Base-by-base conservation (phyloP, 495 filamentous ascomycete species). In the Penicillium alfredii region DNA sequence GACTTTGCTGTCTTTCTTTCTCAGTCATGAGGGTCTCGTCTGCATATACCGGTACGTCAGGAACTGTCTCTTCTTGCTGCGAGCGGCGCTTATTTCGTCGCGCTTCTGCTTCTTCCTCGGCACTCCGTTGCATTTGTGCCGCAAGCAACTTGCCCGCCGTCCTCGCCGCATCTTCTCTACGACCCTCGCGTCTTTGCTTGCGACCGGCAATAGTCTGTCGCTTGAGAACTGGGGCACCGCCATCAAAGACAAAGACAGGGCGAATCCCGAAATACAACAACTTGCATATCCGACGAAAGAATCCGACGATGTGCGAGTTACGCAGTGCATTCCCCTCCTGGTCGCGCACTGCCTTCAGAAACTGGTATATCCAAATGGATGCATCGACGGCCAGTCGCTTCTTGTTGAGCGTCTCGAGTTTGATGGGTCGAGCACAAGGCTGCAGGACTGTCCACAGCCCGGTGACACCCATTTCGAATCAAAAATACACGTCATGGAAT, bases 361-460 rank as follows among this genome's bases (percentile, higher is more conserved):
- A 98, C 57, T 98, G 92, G 67, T 98, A 98, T 40, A 98, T 96
- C 92, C 92, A 98, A 53, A 97, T 98, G 3, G 88, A 94, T 34
- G 93, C 92, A 63, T 98, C 92, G 59, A 98, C 86, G 18, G 92
- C 92, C 40, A 98, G 79, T 14, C 92, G 86, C 58, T 94, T 95
- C 42, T 81, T 82, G 58, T 95, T 94, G 33, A 98, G 81, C 1
- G 92, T 94, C 56, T 93, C 87, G 48, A 98, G 84, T 61, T 94
- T 94, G 41, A 92, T 88, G 18, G 71, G 72, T 33, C 72, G 65
- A 16, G 90, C 92, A 53, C 83, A 94, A 20, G 92, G 92, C 59
- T 93, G 84, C 41, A 95, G 70, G 31, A 98, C 83, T 25, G 83
- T 86, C 92, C 92, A 98, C 38, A 98, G 87, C 38, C 88, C 88